Evolutionary conservation across 306 rosid genomes (phyloP).

Genomic region (Pachyrhizus erosus): DNA sequence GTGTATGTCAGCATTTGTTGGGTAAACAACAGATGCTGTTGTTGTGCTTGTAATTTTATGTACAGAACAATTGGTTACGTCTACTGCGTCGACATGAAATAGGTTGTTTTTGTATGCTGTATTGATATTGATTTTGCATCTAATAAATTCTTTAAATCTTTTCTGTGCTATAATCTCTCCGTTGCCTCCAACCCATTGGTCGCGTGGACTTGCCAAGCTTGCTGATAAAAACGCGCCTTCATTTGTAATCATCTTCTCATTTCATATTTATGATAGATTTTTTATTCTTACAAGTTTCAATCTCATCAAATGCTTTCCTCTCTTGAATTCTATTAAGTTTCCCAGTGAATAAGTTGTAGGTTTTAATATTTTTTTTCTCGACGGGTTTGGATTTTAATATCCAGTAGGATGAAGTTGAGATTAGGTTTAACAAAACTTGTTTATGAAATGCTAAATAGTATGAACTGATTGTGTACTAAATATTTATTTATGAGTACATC

Average conservation of each 20-base stretch:
- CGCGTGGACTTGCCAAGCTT: not conserved
- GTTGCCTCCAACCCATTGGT: not conserved
- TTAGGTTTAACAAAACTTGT: not conserved
- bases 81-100: slow-evolving; percentile 47
- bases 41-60: slow-evolving; percentile 63
- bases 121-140: slow-evolving; percentile 48
- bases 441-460: not conserved
- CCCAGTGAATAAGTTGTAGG: not conserved
- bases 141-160: slow-evolving; percentile 49
- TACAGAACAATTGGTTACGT: slow-evolving; percentile 60
- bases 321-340: not conserved
- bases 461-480: not conserved
- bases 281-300: not conserved
- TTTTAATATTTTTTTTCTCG: not conserved
- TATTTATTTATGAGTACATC: too few relatives aligned
- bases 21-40: slow-evolving; percentile 48
- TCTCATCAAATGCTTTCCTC: not conserved
- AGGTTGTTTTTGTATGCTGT: slow-evolving; percentile 53
- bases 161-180: slow-evolving; percentile 26
- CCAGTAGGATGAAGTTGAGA: not conserved
- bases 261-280: not conserved
- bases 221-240: not conserved
- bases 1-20: slow-evolving; percentile 53
- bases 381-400: not conserved
- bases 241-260: not conserved